Conservation (phyloP, 164 flowering plant species). For the Aristolochia contorta region DNA sequence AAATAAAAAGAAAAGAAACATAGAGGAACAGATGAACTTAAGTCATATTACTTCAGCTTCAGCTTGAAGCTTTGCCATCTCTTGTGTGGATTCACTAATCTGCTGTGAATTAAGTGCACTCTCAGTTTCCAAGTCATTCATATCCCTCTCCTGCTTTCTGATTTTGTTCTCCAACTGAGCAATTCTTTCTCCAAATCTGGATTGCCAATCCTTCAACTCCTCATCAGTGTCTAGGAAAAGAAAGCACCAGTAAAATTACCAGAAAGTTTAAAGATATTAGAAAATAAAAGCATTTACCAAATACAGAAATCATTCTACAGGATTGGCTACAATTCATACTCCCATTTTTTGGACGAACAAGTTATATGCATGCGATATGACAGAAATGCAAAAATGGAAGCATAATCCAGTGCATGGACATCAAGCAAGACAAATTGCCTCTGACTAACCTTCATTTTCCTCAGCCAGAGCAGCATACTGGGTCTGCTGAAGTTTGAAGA, state of each 20-base stretch:
- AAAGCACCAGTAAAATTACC: not conserved
- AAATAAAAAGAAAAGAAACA: not conserved
- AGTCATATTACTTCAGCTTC: constrained; percentile 60
- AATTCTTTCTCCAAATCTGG: constrained; percentile 70
- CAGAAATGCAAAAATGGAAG: too few species aligned
- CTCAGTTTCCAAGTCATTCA: constrained; percentile 40
- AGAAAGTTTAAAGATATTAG: too few species aligned
- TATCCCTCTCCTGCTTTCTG: constrained; percentile 59
- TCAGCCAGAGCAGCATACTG: constrained; percentile 63
- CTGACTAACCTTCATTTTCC: constrained; percentile 74
- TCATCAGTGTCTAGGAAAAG: constrained; percentile 68
- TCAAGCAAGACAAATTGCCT: not conserved
- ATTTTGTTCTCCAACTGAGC: constrained; percentile 44
- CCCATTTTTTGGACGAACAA: too few species aligned
- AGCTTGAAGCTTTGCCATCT: constrained; percentile 71
- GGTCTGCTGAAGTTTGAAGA: constrained; percentile 52
- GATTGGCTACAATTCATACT: too few species aligned
- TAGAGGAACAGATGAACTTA: not conserved
- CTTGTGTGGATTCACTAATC: constrained; percentile 32
- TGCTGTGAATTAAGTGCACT: constrained; percentile 20
- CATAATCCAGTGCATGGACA: too few species aligned
- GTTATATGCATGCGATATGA: too few species aligned
- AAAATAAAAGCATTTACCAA: not conserved
- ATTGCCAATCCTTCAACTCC: constrained; percentile 83
- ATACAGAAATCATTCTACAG: not conserved